phyloP scores from a whole-genome alignment of 805 yeast species.

The Kurtzmaniella cleridarum region DNA sequence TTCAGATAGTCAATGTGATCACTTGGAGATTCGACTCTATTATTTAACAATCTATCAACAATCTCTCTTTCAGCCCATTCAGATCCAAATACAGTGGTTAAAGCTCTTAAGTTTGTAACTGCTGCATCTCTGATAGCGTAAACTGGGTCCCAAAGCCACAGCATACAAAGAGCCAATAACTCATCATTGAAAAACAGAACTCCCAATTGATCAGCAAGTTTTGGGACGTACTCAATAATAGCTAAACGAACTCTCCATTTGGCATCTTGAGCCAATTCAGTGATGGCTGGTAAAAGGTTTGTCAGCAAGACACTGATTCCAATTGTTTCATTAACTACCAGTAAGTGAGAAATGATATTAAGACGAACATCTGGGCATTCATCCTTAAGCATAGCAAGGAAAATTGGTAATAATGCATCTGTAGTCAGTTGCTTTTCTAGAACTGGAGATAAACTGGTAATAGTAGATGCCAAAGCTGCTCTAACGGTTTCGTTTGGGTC shows the following conservation, averaged over 20 bases:
- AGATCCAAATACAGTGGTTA: slow-evolving; percentile 85
- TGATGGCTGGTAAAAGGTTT: slow-evolving; percentile 88
- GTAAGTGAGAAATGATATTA: slow-evolving; percentile 87
- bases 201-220: slow-evolving; percentile 90
- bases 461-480: slow-evolving; percentile 83
- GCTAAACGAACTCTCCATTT: slow-evolving; percentile 98
- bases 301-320: slow-evolving; percentile 87
- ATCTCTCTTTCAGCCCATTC: slow-evolving; percentile 89
- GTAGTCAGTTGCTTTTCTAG: slow-evolving; percentile 81
- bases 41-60: slow-evolving; percentile 61
- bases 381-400: slow-evolving; percentile 90
- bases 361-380: slow-evolving; percentile 95
- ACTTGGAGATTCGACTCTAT: slow-evolving; percentile 15
- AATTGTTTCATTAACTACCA: slow-evolving; percentile 87
- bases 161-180: slow-evolving; percentile 82
- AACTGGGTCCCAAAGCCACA: slow-evolving; percentile 99
- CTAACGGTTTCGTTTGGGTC: slow-evolving; percentile 93
- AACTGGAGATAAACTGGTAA: slow-evolving; percentile 81
- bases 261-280: slow-evolving; percentile 91
- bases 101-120: slow-evolving; percentile 69
- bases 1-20: slow-evolving; percentile 51
- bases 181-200: slow-evolving; percentile 90
- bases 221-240: slow-evolving; percentile 92
- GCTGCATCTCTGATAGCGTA: slow-evolving; percentile 97
- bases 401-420: slow-evolving; percentile 77